Evolutionary conservation across 805 yeast species (phyloP).

Genomic region (Pichia heedii): DNA sequence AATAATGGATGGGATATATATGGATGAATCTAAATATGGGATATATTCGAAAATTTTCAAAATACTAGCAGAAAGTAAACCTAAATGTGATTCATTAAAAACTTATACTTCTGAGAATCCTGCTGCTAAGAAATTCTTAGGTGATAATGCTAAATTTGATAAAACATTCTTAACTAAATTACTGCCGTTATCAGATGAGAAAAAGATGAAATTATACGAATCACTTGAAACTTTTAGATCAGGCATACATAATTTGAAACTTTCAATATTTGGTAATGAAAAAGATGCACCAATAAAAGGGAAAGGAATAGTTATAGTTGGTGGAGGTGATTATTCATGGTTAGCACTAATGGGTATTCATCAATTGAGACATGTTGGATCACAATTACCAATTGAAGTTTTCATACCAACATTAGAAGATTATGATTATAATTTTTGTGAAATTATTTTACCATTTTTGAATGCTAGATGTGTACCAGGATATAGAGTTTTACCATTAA

Average conservation of each 20-base stretch:
- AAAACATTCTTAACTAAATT: background rate
- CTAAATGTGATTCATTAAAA: constrained; percentile 33
- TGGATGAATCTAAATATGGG: background rate
- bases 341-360: constrained; percentile 39
- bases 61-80: constrained; percentile 20
- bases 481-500: constrained; percentile 23
- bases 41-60: constrained; percentile 17
- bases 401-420: constrained; percentile 36
- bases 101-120: constrained; percentile 29
- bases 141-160: constrained; percentile 18
- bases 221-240: constrained; percentile 12
- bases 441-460: constrained; percentile 29
- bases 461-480: constrained; percentile 41
- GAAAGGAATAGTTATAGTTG: constrained; percentile 40
- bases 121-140: constrained; percentile 33
- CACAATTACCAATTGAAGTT: constrained; percentile 42
- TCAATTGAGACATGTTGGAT: constrained; percentile 36
- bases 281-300: constrained; percentile 4
- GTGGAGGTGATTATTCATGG: constrained; percentile 46
- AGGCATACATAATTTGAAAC: constrained; percentile 28
- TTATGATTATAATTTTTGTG: constrained; percentile 41
- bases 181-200: background rate
- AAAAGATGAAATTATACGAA: constrained; percentile 13
- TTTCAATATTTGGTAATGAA: constrained; percentile 25
- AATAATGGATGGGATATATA: background rate